phyloP scores from a whole-genome alignment of 192 early-diverging fungal species.

The Coemansia sp. region DNA sequence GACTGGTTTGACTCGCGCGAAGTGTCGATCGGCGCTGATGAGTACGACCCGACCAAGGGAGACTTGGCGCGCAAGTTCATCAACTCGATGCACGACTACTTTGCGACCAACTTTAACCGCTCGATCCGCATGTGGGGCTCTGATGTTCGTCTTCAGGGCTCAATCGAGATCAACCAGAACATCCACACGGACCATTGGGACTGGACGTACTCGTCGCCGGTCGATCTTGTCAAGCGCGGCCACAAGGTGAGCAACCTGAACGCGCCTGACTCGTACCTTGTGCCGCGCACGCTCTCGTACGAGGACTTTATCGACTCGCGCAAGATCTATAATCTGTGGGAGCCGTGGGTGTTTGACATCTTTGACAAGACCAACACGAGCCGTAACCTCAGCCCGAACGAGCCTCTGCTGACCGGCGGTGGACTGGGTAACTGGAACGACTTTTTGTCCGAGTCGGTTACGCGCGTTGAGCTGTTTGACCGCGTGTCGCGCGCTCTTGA shows the following conservation, averaged over 20 bases:
- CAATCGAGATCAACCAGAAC: conserved; percentile 41
- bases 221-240: conserved; percentile 37
- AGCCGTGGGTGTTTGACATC: conserved; percentile 45
- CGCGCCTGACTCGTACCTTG: conserved; percentile 45
- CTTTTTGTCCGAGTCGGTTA: conserved; percentile 46
- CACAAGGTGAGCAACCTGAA: conserved; percentile 51
- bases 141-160: conserved; percentile 38
- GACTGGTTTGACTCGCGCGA: conserved; percentile 53
- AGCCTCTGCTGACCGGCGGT: conserved; percentile 45
- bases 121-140: conserved; percentile 54
- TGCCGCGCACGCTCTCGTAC: conserved; percentile 47
- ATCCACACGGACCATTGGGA: conserved; percentile 44
- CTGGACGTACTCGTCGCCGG: conserved; percentile 26
- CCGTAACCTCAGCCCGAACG: conserved; percentile 32
- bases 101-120: conserved; percentile 43
- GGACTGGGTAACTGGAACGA: conserved; percentile 53
- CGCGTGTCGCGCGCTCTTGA: conserved; percentile 42
- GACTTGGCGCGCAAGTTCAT: conserved; percentile 42
- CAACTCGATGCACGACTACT: conserved; percentile 47
- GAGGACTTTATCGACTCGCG: conserved; percentile 29
- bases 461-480: conserved; percentile 49
- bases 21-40: conserved; percentile 52
- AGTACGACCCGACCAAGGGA: conserved; percentile 45
- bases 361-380: conserved; percentile 41
- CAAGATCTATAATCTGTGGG: conserved; percentile 51